These are phyloP conservation scores for Tieghemiomyces parasiticus DNA, from an alignment of 192 early-diverging fungal species.

Conservation along the genomic window DNA sequence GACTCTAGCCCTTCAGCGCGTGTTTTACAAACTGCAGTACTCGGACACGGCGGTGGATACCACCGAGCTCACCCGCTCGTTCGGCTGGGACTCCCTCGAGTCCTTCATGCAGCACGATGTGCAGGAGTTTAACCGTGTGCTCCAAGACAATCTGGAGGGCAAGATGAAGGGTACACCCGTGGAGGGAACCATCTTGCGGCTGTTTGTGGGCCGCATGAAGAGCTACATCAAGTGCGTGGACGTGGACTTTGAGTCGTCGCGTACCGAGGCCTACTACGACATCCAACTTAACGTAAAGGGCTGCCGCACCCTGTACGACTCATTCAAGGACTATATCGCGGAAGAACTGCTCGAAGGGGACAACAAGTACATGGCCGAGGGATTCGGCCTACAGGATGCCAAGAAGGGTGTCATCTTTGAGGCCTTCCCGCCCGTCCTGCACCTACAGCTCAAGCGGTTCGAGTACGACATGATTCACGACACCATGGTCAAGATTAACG, in stretches of 20 bases:
- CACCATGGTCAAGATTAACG: slow-evolving; percentile 91
- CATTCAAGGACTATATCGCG: slow-evolving; percentile 79
- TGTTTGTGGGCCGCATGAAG: slow-evolving; percentile 98
- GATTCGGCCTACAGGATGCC: slow-evolving; percentile 86
- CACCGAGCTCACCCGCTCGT: slow-evolving; percentile 89
- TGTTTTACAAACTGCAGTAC: slow-evolving; percentile 84
- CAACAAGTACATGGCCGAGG: slow-evolving; percentile 93
- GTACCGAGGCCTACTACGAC: slow-evolving; percentile 93
- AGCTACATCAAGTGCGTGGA: slow-evolving; percentile 92
- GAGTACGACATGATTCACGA: slow-evolving; percentile 92
- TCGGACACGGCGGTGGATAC: slow-evolving; percentile 64
- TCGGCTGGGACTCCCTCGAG: slow-evolving; percentile 95
- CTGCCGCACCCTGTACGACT: slow-evolving; percentile 66
- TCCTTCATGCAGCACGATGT: slow-evolving; percentile 98
- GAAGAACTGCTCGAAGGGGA: slow-evolving; percentile 92
- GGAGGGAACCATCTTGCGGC: slow-evolving; percentile 75
- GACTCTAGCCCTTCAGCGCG: slow-evolving; percentile 78
- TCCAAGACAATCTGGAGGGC: slow-evolving; percentile 91
- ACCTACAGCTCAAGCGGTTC: slow-evolving; percentile 93
- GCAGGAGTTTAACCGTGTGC: slow-evolving; percentile 94
- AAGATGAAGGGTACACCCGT: slow-evolving; percentile 96
- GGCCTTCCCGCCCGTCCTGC: slow-evolving; percentile 83
- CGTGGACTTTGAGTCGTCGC: slow-evolving; percentile 87
- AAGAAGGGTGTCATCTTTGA: slow-evolving; percentile 94
- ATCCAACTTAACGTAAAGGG: slow-evolving; percentile 97